A percentile compares a stretch with the other conserved stretches of the same genome.
phyloP scores from a whole-genome alignment of 805 yeast species.

The Candida michaelii region DNA sequence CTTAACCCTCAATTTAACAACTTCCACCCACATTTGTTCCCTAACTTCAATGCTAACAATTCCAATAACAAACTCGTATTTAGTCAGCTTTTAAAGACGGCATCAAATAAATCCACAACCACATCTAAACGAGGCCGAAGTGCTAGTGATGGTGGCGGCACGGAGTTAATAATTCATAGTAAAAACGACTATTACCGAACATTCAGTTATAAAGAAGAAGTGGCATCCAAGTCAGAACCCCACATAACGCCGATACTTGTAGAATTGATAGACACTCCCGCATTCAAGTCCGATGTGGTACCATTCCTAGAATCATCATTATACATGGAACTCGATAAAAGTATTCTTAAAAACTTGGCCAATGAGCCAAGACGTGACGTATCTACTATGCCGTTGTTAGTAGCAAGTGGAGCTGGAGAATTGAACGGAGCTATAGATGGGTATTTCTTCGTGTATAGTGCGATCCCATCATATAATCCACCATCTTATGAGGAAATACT shows the following conservation, averaged over 20 bases:
- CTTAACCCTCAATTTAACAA: conserved; percentile 6
- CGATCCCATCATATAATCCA: conserved; percentile 62
- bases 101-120: conserved; percentile 5
- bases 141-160: conserved; percentile 29
- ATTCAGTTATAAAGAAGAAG: conserved; percentile 10
- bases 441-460: conserved; percentile 65
- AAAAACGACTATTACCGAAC: conserved; percentile 11
- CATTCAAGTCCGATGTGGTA: conserved; percentile 64
- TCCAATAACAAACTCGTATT: conserved; percentile 17
- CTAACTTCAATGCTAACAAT: neutral
- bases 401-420: conserved; percentile 79
- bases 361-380: conserved; percentile 62
- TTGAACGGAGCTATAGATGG: conserved; percentile 76
- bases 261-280: conserved; percentile 75
- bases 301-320: conserved; percentile 76
- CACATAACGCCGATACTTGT: conserved; percentile 57
- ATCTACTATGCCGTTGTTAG: conserved; percentile 64
- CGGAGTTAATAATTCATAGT: conserved; percentile 17
- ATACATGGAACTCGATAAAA: conserved; percentile 59
- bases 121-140: conserved; percentile 13
- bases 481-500: conserved; percentile 51
- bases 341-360: conserved; percentile 59
- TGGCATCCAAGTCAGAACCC: neutral
- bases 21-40: neutral
- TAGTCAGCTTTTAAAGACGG: conserved; percentile 27